Percentiles rank a stretch among this genome's conserved stretches.
Conservation (phyloP, 305 asterid species). For the Plantago lanceolata region DNA sequence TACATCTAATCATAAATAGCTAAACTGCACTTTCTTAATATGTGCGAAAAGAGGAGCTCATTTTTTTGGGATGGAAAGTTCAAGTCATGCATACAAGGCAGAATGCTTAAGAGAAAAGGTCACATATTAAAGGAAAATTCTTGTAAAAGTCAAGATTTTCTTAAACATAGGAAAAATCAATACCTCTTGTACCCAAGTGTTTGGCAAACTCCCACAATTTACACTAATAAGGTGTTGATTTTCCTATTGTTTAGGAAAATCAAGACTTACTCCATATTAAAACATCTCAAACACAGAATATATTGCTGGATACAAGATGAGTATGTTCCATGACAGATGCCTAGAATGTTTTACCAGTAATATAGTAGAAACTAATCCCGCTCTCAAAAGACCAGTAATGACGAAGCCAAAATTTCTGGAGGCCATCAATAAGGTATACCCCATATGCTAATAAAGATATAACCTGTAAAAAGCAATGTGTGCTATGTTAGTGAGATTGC, state of each 20-base stretch:
- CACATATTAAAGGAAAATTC: neutral
- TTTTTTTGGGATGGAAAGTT: neutral
- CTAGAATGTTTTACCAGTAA: slow-evolving; percentile 54
- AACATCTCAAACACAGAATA: no score
- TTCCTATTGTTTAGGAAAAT: no score
- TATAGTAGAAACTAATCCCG: slow-evolving; percentile 75
- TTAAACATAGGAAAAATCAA: no score
- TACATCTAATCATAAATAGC: no score
- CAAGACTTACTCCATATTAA: no score
- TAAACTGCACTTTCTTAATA: no score
- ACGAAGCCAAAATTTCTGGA: slow-evolving; percentile 74
- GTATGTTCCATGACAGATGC: neutral
- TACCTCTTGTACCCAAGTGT: no score
- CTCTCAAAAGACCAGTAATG: slow-evolving; percentile 71
- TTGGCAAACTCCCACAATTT: no score
- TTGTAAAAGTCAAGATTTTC: no score
- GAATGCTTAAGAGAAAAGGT: neutral
- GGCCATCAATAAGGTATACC: slow-evolving; percentile 61
- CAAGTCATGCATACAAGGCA: neutral
- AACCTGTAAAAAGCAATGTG: slow-evolving; percentile 47
- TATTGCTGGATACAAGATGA: neutral
- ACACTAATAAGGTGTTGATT: no score
- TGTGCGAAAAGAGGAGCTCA: no score
- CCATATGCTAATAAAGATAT: slow-evolving; percentile 60
- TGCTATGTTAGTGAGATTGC: slow-evolving; percentile 17